Percentiles rank a stretch among this genome's conserved stretches.
Evolutionary conservation across 345 rosid species (phyloP).

Genomic region (Moringa oleifera): DNA sequence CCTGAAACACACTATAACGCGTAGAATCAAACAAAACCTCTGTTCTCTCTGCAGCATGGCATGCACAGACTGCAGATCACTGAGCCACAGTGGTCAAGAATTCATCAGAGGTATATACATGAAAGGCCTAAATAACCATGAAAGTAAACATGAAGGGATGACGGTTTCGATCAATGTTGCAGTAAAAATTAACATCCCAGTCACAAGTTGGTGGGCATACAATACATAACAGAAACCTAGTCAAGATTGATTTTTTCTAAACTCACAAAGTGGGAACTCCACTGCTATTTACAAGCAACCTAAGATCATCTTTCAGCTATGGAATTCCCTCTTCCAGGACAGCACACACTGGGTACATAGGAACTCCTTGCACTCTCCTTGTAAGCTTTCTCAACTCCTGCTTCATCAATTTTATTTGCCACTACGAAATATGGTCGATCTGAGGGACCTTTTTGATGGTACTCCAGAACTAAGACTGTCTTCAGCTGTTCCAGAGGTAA

Average conservation of each 20-base stretch:
- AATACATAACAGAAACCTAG: too few species aligned
- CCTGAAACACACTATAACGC: too few species aligned
- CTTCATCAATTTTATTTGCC: conserved; percentile 87
- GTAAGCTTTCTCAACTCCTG: conserved; percentile 52
- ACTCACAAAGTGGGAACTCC: conserved; percentile 33
- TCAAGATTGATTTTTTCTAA: conserved; percentile 44
- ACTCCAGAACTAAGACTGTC: conserved; percentile 77
- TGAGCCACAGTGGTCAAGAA: too few species aligned
- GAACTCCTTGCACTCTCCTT: conserved; percentile 57
- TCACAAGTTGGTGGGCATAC: too few species aligned
- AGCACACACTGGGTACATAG: conserved; percentile 65
- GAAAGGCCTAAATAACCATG: too few species aligned
- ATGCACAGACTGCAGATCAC: too few species aligned
- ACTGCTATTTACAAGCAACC: conserved; percentile 49
- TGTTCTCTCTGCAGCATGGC: too few species aligned
- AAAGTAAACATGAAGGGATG: too few species aligned
- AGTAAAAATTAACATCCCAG: too few species aligned
- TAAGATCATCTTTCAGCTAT: conserved; percentile 74
- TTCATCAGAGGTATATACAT: too few species aligned
- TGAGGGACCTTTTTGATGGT: conserved; percentile 75
- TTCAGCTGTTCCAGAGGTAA: conserved; percentile 81
- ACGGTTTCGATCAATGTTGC: too few species aligned
- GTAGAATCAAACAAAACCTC: too few species aligned
- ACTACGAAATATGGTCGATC: conserved; percentile 68
- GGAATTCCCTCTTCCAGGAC: conserved; percentile 80